phyloP scores from a whole-genome alignment of 2,329 filamentous ascomycete genomes.

The Cytospora schulzeri region DNA sequence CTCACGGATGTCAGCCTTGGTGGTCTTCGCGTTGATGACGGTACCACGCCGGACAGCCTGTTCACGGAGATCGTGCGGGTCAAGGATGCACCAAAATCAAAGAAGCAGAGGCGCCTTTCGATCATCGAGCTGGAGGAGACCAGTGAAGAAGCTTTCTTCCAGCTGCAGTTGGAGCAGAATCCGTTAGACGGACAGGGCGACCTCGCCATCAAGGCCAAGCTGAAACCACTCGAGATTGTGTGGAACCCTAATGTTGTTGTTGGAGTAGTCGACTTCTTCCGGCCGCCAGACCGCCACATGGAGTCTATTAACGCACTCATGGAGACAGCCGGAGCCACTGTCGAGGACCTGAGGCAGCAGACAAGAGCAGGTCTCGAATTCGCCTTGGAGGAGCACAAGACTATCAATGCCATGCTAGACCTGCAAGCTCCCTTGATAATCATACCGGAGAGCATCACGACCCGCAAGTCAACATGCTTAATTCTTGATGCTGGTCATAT shows the following conservation, averaged over 20 bases:
- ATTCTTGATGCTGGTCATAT: conserved; percentile 97
- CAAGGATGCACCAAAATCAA: conserved; percentile 73
- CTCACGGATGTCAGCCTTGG: conserved; percentile 87
- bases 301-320: conserved; percentile 95
- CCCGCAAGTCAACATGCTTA: conserved; percentile 78
- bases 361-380: conserved; percentile 95
- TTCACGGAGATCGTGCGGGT: conserved; percentile 95
- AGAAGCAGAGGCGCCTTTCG: conserved; percentile 51
- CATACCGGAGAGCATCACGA: conserved; percentile 87
- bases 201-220: conserved; percentile 82
- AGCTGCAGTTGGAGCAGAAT: conserved; percentile 90
- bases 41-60: conserved; percentile 85
- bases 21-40: conserved; percentile 91
- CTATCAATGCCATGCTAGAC: conserved; percentile 93
- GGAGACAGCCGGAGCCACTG: conserved; percentile 92
- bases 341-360: conserved; percentile 92
- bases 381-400: conserved; percentile 96
- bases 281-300: conserved; percentile 95
- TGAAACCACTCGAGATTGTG: conserved; percentile 94
- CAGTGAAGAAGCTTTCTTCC: conserved; percentile 78
- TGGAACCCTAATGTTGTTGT: conserved; percentile 96
- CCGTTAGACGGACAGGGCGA: conserved; percentile 92
- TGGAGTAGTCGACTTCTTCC: conserved; percentile 92
- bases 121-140: conserved; percentile 54
- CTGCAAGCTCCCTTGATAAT: conserved; percentile 96